These are phyloP conservation scores for Camelina neglecta DNA, from an alignment of 345 rosid species.

Conservation along the genomic window DNA sequence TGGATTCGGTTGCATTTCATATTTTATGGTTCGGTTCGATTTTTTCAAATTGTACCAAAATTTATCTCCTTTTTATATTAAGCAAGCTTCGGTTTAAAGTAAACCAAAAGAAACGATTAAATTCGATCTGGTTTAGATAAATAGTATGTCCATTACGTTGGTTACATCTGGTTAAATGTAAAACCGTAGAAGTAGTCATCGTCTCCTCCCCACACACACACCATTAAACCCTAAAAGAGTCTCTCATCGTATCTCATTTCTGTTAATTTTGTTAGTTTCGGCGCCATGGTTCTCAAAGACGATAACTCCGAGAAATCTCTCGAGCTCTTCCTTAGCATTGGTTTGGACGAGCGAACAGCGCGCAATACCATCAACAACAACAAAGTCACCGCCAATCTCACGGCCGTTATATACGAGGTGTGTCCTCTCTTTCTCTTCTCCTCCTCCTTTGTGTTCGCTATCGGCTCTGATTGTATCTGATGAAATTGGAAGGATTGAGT, in stretches of 20 bases:
- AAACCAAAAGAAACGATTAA: not conserved
- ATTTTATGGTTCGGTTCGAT: constrained; percentile 36
- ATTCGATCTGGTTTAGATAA: no score
- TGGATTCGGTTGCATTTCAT: constrained; percentile 46
- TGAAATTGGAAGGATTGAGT: not conserved
- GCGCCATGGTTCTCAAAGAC: constrained; percentile 53
- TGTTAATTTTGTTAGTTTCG: constrained; percentile 23
- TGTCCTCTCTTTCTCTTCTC: not conserved
- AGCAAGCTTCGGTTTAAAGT: not conserved
- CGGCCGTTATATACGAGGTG: constrained; percentile 87
- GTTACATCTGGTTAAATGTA: constrained; percentile 3
- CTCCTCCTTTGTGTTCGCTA: not conserved
- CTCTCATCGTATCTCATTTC: not conserved
- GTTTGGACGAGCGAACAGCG: constrained; percentile 85
- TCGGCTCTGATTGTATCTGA: not conserved
- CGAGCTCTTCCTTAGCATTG: constrained; percentile 78
- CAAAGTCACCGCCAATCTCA: constrained; percentile 85
- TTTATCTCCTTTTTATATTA: not conserved
- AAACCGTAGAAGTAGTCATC: not conserved
- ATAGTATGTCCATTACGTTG: not conserved
- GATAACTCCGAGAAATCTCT: constrained; percentile 48
- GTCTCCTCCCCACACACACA: not conserved
- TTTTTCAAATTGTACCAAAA: constrained; percentile 6
- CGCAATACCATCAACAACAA: constrained; percentile 75
- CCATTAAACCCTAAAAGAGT: constrained; percentile 37